A percentile compares a stretch with the other conserved stretches of the same genome.
These are phyloP conservation scores for Phytophthora quininea DNA, from an alignment of 352 stramenopile species.

Conservation along the genomic window DNA sequence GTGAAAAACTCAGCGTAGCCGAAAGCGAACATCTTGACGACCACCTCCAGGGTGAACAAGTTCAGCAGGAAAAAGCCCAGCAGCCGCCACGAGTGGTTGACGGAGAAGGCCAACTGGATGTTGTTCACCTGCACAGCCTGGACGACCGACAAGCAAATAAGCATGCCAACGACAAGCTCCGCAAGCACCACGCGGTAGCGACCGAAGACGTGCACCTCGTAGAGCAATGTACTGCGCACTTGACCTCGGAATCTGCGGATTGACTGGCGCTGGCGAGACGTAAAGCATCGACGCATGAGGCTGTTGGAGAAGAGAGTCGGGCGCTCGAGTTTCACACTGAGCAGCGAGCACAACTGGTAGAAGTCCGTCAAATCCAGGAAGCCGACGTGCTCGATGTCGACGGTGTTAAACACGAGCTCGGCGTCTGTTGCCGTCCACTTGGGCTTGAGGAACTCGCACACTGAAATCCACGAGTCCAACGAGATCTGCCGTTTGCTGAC, in stretches of 20 bases:
- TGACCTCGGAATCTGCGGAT: conserved; percentile 57
- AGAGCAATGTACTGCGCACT: conserved; percentile 59
- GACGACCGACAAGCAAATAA: conserved; percentile 81
- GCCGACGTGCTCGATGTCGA: conserved; percentile 69
- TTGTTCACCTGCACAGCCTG: conserved; percentile 88
- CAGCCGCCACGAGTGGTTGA: conserved; percentile 75
- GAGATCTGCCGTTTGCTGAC: conserved; percentile 64
- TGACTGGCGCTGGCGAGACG: conserved; percentile 48
- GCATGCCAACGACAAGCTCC: conserved; percentile 71
- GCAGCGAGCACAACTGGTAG: conserved; percentile 78
- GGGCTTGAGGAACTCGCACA: conserved; percentile 78
- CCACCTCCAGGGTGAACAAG: conserved; percentile 77
- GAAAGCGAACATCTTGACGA: conserved; percentile 85
- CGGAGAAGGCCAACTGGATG: conserved; percentile 74
- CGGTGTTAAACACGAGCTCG: conserved; percentile 80
- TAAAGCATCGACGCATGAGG: conserved; percentile 53
- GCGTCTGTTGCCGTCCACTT: conserved; percentile 78
- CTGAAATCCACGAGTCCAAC: conserved; percentile 70
- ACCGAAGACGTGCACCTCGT: conserved; percentile 66
- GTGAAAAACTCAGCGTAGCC: conserved; percentile 75
- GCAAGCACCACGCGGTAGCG: conserved; percentile 75
- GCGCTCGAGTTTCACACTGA: conserved; percentile 73
- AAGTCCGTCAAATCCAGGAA: conserved; percentile 73
- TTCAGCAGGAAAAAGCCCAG: conserved; percentile 72
- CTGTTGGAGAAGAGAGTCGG: conserved; percentile 51